Evolutionary conservation across 1,284 basidiomycete genomes (phyloP), one percentile per base, ranked within the genome.

Genomic region (Sanghuangporus sanghuang): DNA sequence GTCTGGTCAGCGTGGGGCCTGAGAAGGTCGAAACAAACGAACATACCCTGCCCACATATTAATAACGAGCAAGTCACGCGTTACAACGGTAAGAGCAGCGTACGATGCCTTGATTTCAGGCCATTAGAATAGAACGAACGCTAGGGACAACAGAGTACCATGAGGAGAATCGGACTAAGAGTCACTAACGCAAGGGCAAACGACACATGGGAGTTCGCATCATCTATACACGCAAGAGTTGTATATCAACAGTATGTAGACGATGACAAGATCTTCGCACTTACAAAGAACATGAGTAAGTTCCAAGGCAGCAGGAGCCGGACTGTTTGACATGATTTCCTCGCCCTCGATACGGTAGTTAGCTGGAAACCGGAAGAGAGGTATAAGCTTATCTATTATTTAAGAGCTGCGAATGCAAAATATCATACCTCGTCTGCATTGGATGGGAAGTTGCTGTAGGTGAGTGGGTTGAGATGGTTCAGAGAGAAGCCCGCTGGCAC

Each of bases 11-110:
- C 8, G 16, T 38, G 7, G 27, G 4, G 36, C 32, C 27, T n/a
- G 44, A 7, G 44, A 11, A 46, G 2, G 6, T 46, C 16, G 16
- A 18, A 9, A 2, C 16, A 35, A 16, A 12, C 9, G 53, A 9
- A 54, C 53, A 14, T 14, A 54, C 53, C 93, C 92, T 1, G 83
- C 79, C 85, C 92, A 91, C 85, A 93, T 94, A 59, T 87, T 82
- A 68, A 93, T 81, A 69, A 94, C 83, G 12, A 88, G 78, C 49
- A 90, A 80, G 73, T 95, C 92, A 23, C 92, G 85, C 1, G 90
- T 90, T 67, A 89, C 85, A 2, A 93, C 81, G 6, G 85, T 83
- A 23, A 95, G 78, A 3, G 83, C 87, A 8, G 89, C 86, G 74
- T 95, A 95, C 6, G 90, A 88, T 46, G 90, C 84, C 90, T 92